Evolutionary conservation across 2,329 filamentous ascomycete species (phyloP).

Genomic region (Penicillium sp.): DNA sequence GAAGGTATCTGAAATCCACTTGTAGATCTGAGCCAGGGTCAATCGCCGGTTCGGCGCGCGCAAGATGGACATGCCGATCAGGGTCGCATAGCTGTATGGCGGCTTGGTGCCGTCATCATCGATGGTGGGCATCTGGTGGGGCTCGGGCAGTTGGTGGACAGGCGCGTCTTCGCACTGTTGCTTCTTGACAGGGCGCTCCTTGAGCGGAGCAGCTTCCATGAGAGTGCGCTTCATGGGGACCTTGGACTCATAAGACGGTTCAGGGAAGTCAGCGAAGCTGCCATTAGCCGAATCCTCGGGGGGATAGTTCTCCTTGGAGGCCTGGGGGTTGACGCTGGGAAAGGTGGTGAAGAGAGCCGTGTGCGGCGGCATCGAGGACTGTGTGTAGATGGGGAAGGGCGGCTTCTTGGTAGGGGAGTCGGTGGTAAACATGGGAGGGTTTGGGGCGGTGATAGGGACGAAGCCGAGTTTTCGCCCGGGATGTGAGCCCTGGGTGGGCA

Average conservation of each 20-base stretch:
- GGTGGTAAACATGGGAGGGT: slow-evolving; percentile 46
- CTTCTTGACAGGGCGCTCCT: slow-evolving; percentile 71
- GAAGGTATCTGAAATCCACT: slow-evolving; percentile 97
- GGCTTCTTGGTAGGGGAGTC: slow-evolving; percentile 52
- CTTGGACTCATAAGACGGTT: slow-evolving; percentile 49
- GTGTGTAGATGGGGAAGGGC: slow-evolving; percentile 34
- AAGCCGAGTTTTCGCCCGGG: slow-evolving; percentile 61
- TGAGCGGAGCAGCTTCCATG: slow-evolving; percentile 72
- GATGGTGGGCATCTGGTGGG: slow-evolving; percentile 77
- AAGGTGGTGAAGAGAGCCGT: slow-evolving; percentile 55
- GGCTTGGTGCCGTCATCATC: slow-evolving; percentile 88
- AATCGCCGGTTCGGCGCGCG: slow-evolving; percentile 79
- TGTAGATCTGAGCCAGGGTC: slow-evolving; percentile 94
- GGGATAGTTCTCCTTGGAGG: slow-evolving; percentile 52
- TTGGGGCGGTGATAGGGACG: slow-evolving; percentile 60
- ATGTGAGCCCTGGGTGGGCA: slow-evolving; percentile 55
- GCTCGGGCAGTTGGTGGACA: slow-evolving; percentile 62
- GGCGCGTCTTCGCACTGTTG: slow-evolving; percentile 59
- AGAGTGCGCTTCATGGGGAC: slow-evolving; percentile 60
- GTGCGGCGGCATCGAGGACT: slow-evolving; percentile 42
- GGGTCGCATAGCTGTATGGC: slow-evolving; percentile 85
- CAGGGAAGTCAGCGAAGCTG: slow-evolving; percentile 51
- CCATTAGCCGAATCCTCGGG: slow-evolving; percentile 43
- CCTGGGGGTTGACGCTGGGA: slow-evolving; percentile 46
- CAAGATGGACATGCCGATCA: slow-evolving; percentile 97